phyloP scores from a whole-genome alignment of 2,329 filamentous ascomycete genomes.

The Thelonectria rubi region DNA sequence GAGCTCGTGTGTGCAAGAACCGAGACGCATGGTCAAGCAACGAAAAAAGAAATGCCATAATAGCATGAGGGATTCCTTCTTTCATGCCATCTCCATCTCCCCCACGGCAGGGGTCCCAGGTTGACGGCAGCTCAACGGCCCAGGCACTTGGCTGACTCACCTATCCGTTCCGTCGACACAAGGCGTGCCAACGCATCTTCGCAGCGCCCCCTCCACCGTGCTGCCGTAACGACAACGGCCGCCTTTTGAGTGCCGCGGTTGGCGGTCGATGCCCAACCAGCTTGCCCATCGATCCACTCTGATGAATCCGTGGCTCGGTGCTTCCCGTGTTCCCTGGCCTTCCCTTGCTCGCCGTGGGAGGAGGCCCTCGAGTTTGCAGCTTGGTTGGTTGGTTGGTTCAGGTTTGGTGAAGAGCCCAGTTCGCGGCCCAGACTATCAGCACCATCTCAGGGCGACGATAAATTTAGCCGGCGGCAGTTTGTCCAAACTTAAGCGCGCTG shows the following conservation, averaged over 20 bases:
- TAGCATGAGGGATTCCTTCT: not conserved
- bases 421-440: not conserved
- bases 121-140: conserved; percentile 3
- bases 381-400: not conserved
- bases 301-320: not conserved
- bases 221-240: not conserved
- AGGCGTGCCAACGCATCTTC: conserved; percentile 19
- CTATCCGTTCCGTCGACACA: conserved; percentile 12
- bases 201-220: not conserved
- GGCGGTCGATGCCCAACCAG: conserved; percentile 20
- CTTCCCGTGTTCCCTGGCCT: not conserved
- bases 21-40: not conserved
- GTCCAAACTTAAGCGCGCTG: not conserved
- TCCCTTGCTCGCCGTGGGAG: not conserved
- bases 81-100: conserved; percentile 1
- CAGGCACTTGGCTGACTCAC: conserved; percentile 18
- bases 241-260: conserved; percentile 6
- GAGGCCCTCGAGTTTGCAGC: no score
- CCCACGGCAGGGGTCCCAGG: conserved; percentile 1
- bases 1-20: not conserved
- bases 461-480: not conserved
- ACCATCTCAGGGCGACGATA: not conserved
- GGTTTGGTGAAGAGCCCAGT: not conserved
- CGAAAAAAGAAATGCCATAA: not conserved
- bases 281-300: not conserved